Evolutionary conservation across 1,284 basidiomycete genomes (phyloP), one percentile per base, ranked within the genome.

Genomic region (Trametes versicolor): DNA sequence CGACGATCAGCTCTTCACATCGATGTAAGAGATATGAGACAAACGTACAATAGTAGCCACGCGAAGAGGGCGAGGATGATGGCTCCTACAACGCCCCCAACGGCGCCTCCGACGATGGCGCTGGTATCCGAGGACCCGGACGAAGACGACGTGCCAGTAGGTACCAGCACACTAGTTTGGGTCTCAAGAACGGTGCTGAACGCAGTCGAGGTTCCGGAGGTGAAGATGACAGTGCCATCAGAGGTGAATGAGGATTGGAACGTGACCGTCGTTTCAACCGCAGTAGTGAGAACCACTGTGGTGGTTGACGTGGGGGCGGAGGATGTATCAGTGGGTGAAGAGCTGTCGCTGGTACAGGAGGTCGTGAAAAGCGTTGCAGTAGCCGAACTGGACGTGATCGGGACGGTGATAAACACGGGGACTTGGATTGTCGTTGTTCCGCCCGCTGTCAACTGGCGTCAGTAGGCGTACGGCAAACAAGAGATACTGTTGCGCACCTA

Each of bases 1-100:
- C 37, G n/a, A 6, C 5, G 25, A 29, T 17, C 8, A 39, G 49
- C 41, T 1, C 47, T 37, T 37, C 25, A 23, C 10, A 17, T 9
- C 13, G n/a, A 58, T 29, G 41, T 10, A 19, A 19, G 10, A 2
- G 25, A 25, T 17, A n/a, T 8, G 25, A 2, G 41, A 39, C 17
- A 27, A 62, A 75, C 79, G 58, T 75, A 88, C 86, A 83, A 74
- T 61, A 85, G 70, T 74, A 80, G 83, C 83, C 85, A 87, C 43
- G 82, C 76, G 13, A 81, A 66, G 10, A 70, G 45, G 2, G 66
- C 21, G 2, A 73, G 34, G 8, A 80, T 72, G 1, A 82, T 81
- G 12, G 87, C 73, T 19, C 80, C 83, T 58, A 82, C 77, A 57
- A 87, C 80, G 8, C 86, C 86, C 7, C 85, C 86, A 0, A 85